Percentiles rank a stretch among this genome's conserved stretches.
Evolutionary conservation across 495 filamentous ascomycete species (phyloP).

Genomic region (Talaromyces liani): DNA sequence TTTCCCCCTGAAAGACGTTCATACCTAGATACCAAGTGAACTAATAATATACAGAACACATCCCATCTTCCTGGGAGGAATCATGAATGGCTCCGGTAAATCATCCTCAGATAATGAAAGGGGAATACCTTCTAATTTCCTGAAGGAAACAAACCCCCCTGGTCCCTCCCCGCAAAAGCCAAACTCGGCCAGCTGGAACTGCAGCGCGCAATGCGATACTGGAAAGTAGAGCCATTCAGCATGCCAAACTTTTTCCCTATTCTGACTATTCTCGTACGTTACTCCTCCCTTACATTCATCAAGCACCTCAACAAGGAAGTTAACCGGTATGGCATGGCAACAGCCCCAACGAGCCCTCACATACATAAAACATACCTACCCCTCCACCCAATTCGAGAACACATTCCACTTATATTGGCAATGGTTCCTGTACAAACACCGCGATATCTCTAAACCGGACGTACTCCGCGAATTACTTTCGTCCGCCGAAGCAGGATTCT

Average conservation of each 20-base stretch:
- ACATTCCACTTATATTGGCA: slow-evolving; percentile 39
- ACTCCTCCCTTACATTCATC: background rate
- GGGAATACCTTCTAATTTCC: too few species aligned
- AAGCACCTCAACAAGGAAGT: background rate
- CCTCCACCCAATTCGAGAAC: slow-evolving; percentile 30
- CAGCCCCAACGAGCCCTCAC: slow-evolving; percentile 58
- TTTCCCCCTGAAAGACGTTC: background rate
- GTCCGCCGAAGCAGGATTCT: slow-evolving; percentile 20
- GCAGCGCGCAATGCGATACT: slow-evolving; percentile 46
- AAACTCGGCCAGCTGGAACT: slow-evolving; percentile 46
- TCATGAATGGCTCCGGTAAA: slow-evolving; percentile 56
- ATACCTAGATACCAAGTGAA: background rate
- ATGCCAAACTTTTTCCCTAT: slow-evolving; percentile 47
- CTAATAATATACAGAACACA: slow-evolving; percentile 39
- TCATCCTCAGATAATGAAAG: too few species aligned
- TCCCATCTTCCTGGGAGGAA: slow-evolving; percentile 66
- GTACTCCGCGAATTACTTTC: slow-evolving; percentile 17
- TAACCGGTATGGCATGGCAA: background rate
- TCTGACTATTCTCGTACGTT: slow-evolving; percentile 33
- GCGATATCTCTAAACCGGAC: slow-evolving; percentile 42
- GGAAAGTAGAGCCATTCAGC: slow-evolving; percentile 35
- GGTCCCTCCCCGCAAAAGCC: slow-evolving; percentile 61
- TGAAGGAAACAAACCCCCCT: slow-evolving; percentile 66
- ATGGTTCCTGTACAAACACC: slow-evolving; percentile 37
- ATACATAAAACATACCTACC: slow-evolving; percentile 50